These are phyloP conservation scores for Meredithiella fracta DNA, from an alignment of 2,329 filamentous ascomycete genomes.

Conservation along the genomic window DNA sequence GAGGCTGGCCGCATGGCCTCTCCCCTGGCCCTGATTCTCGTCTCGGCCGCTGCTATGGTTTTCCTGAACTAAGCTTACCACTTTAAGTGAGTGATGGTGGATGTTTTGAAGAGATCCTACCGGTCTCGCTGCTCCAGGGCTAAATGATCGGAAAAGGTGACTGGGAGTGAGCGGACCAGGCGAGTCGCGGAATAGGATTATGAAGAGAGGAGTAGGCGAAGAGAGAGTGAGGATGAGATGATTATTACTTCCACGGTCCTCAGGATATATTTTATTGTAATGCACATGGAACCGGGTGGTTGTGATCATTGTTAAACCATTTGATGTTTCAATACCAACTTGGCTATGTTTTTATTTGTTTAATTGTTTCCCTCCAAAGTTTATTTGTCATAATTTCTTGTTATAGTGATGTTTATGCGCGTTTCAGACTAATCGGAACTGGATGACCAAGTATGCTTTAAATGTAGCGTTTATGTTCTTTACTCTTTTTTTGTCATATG, in stretches of 20 bases:
- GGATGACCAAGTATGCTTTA: too few relatives aligned
- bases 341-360: neutral
- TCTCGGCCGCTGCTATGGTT: slow-evolving; percentile 25
- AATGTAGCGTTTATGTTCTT: too few relatives aligned
- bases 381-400: neutral
- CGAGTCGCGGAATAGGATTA: too few relatives aligned
- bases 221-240: neutral
- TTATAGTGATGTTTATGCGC: neutral
- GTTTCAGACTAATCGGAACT: neutral
- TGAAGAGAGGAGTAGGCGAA: neutral
- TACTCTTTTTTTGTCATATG: too few relatives aligned
- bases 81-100: neutral
- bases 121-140: neutral
- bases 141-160: neutral
- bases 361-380: neutral
- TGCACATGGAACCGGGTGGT: neutral
- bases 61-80: slow-evolving; percentile 25
- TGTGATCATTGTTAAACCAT: slow-evolving; percentile 1
- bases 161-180: too few relatives aligned
- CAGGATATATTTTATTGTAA: slow-evolving; percentile 4
- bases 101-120: neutral
- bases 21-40: slow-evolving; percentile 26
- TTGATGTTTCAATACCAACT: neutral
- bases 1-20: slow-evolving; percentile 21
- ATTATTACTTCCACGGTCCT: neutral